Evolutionary conservation across 108 stramenopile species (phyloP).

Genomic region (Skeletonema tropicum): DNA sequence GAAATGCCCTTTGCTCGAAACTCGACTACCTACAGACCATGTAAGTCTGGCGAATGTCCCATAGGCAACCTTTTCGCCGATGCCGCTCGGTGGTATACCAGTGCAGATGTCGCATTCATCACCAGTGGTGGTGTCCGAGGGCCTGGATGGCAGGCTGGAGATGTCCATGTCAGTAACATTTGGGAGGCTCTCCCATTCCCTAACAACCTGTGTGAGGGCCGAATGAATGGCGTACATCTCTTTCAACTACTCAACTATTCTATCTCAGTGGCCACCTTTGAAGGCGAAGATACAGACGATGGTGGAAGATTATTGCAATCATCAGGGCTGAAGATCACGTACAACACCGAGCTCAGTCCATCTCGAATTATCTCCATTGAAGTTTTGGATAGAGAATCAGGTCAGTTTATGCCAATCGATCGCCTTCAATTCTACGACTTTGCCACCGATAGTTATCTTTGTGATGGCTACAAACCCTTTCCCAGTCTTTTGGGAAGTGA

Average conservation of each 20-base stretch:
- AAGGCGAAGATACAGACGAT: conserved; percentile 22
- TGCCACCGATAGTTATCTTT: conserved; percentile 55
- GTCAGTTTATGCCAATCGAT: conserved; percentile 47
- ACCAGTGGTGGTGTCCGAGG: conserved; percentile 42
- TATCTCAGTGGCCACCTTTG: conserved; percentile 47
- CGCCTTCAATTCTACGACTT: conserved; percentile 56
- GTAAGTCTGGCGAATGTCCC: conserved; percentile 54
- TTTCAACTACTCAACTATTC: conserved; percentile 57
- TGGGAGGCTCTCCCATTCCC: conserved; percentile 53
- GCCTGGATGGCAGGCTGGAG: conserved; percentile 54
- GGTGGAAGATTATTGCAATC: conserved; percentile 56
- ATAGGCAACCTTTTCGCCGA: conserved; percentile 61
- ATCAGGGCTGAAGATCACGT: conserved; percentile 55
- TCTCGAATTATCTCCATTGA: conserved; percentile 34
- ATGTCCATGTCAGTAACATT: conserved; percentile 49
- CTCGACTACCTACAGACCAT: conserved; percentile 20
- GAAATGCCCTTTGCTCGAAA: conserved; percentile 47
- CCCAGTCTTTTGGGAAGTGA: conserved; percentile 26
- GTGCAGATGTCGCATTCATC: conserved; percentile 48
- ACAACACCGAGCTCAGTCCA: conserved; percentile 42
- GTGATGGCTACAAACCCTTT: conserved; percentile 45
- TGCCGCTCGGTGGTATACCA: conserved; percentile 55
- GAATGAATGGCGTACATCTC: conserved; percentile 46
- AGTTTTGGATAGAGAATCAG: conserved; percentile 30
- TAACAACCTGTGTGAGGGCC: conserved; percentile 51